A percentile compares a stretch with the other conserved stretches of the same genome.
phyloP scores from a whole-genome alignment of 2,329 filamentous ascomycete genomes.

The Colletotrichum camelliae region DNA sequence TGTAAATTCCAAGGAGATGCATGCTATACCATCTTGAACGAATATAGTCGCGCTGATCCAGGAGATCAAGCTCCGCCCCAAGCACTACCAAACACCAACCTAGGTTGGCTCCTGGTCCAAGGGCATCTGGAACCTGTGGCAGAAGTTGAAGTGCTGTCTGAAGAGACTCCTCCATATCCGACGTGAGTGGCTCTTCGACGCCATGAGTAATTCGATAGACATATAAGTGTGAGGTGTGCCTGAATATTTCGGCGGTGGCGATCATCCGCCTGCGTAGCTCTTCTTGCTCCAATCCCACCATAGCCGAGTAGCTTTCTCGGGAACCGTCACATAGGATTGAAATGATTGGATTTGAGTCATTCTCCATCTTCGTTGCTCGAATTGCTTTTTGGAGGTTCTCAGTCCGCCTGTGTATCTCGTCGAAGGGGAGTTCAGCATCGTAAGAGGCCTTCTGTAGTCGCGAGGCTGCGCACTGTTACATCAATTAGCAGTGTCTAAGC shows the following conservation, averaged over 20 bases:
- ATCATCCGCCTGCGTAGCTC: background rate
- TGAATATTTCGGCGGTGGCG: conserved; percentile 10
- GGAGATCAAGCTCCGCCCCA: background rate
- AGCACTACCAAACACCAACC: conserved; percentile 12
- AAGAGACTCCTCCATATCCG: background rate
- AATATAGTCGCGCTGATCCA: background rate
- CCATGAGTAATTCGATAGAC: conserved; percentile 1
- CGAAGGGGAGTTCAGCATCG: background rate
- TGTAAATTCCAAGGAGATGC: conserved; percentile 1
- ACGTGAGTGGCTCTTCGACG: background rate
- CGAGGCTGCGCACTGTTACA: background rate
- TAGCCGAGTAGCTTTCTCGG: background rate
- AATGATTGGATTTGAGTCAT: background rate
- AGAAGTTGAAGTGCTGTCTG: background rate
- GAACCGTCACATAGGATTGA: background rate
- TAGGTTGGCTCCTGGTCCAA: conserved; percentile 5
- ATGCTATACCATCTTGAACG: background rate
- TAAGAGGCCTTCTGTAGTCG: background rate
- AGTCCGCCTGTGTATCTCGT: background rate
- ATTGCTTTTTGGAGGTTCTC: background rate
- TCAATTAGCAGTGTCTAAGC: background rate
- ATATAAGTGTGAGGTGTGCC: conserved; percentile 9
- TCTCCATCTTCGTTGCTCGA: background rate
- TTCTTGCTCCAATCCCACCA: conserved; percentile 3
- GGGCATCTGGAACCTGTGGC: conserved; percentile 4